Evolutionary conservation across 768 basidiomycete species (phyloP).

Genomic region (Cytidiella melzeri): DNA sequence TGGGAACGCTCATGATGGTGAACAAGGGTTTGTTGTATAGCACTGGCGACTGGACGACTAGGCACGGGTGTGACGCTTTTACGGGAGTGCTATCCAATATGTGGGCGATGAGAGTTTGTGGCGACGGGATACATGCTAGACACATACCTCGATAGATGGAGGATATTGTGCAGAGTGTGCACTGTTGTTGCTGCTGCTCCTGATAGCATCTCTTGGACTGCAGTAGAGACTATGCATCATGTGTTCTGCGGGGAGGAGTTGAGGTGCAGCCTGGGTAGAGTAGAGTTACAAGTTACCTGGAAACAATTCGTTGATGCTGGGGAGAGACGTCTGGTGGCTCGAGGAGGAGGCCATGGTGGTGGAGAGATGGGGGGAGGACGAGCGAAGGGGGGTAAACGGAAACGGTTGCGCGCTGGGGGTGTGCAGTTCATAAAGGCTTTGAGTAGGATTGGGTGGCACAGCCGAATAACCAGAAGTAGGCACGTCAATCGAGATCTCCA

Average conservation of each 20-base stretch:
- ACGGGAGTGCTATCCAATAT: no score
- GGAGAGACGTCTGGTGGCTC: conserved; percentile 16
- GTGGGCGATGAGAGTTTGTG: no score
- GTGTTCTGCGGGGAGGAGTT: conserved; percentile 1
- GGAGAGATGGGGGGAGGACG: neutral
- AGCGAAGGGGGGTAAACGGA: neutral
- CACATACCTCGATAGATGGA: no score
- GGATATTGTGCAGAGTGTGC: no score
- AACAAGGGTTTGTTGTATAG: no score
- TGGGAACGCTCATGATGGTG: no score
- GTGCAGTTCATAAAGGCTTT: neutral
- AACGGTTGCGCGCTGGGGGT: neutral
- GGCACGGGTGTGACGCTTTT: no score
- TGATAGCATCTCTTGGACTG: no score
- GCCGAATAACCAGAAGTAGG: neutral
- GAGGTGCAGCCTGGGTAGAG: neutral
- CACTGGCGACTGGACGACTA: no score
- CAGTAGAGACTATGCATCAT: conserved; percentile 1
- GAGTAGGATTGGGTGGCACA: neutral
- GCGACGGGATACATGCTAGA: no score
- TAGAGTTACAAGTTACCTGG: conserved; percentile 17
- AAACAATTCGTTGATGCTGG: conserved; percentile 26
- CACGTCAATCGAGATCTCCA: neutral
- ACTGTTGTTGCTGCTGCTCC: no score
- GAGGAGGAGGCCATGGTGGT: neutral